Evolutionary conservation across 768 basidiomycete genomes (phyloP), one percentile per base, ranked within the genome.

Genomic region (Trametes coccinea): DNA sequence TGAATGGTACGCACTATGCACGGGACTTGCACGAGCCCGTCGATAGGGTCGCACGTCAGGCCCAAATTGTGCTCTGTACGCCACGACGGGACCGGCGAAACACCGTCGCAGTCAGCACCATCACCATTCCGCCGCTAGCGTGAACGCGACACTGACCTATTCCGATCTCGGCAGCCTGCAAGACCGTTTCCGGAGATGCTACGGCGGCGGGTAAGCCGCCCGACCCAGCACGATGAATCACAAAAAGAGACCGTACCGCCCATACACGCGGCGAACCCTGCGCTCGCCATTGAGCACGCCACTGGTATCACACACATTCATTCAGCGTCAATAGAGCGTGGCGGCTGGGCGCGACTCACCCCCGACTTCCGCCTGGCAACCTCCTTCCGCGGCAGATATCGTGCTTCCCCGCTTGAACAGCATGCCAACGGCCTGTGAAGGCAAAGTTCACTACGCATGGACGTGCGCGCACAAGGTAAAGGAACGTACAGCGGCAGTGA

Each of bases 361-460:
- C 72, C 95, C 95, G 4, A 98, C 95, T 77, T 96, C 94, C 17
- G 94, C 94, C 77, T 94, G 92, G 73, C 94, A 96, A 10, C 88
- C 94, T 17, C 95, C 95, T 75, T 98, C 96, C 0, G 96, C 95
- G 13, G 95, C 95, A 49, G 90, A 92, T 53, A 98, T 97, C 2
- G 95, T 96, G 63, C 93, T 93, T n/a, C 95, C 94, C 61, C 95
- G 85, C 73, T 98, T 98, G 79, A 94, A 96, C 34, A 97, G 78
- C 95, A 97, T 97, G 14, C 95, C 94, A 55, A 96, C 76, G 8
- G 95, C 90, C 90, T 92, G 45, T 3, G 29, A 34, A 51, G 51
- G 58, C 60, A 30, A 17, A 39, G 56, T 13, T 14, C 30, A 16
- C 22, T 22, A 22, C 22, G 33, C 29, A 43, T 37, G 11, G 7